These are phyloP conservation scores for Saccharomycopsis sp. DNA, from an alignment of 805 yeast genomes.

Conservation along the genomic window DNA sequence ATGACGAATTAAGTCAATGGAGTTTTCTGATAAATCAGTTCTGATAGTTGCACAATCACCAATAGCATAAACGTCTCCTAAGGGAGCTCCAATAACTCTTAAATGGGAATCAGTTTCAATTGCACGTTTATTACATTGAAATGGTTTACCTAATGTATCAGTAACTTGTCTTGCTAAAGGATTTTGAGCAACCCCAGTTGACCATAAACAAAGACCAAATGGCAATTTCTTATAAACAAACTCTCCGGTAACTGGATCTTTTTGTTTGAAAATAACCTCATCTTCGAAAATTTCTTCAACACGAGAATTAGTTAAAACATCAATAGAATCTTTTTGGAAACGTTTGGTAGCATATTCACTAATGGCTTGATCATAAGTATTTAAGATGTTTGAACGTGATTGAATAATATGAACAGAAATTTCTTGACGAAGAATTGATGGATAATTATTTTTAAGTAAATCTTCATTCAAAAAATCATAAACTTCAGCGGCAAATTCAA, in stretches of 20 bases:
- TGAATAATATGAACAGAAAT: constrained; percentile 61
- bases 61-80: constrained; percentile 59
- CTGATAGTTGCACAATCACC: constrained; percentile 66
- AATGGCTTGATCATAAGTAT: constrained; percentile 57
- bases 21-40: constrained; percentile 46
- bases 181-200: constrained; percentile 63
- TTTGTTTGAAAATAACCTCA: constrained; percentile 48
- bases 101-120: constrained; percentile 67
- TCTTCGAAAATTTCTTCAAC: constrained; percentile 48
- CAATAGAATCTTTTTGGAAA: constrained; percentile 52
- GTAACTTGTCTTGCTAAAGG: constrained; percentile 50
- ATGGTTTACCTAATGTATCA: constrained; percentile 30
- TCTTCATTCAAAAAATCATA: constrained; percentile 60
- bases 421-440: constrained; percentile 49
- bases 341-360: constrained; percentile 55
- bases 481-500: constrained; percentile 64
- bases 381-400: constrained; percentile 55
- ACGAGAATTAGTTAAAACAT: constrained; percentile 52
- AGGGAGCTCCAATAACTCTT: constrained; percentile 57
- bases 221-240: constrained; percentile 38
- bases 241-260: constrained; percentile 31
- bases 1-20: constrained; percentile 39
- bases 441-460: constrained; percentile 39
- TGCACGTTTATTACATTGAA: constrained; percentile 57
- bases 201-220: constrained; percentile 64